Evolutionary conservation across 1,284 basidiomycete genomes (phyloP).

Genomic region (Trichosporon asahii): DNA sequence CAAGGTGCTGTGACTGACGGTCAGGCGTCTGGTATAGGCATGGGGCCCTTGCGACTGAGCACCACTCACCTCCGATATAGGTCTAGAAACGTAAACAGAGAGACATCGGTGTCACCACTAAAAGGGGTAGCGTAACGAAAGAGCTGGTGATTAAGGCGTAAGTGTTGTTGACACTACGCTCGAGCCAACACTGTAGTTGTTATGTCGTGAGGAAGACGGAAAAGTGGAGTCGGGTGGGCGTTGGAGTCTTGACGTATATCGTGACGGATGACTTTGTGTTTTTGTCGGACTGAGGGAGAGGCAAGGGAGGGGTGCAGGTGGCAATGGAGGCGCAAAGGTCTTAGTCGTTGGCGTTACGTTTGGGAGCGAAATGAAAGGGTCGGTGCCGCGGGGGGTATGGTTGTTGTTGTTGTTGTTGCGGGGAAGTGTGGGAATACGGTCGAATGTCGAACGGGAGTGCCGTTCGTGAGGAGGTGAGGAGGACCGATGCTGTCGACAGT

Average conservation of each 20-base stretch:
- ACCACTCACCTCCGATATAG: not conserved
- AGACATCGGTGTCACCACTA: not conserved
- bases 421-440: not conserved
- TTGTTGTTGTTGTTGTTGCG: not conserved
- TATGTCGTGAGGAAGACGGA: not conserved
- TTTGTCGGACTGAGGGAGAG: not conserved
- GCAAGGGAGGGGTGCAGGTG: not conserved
- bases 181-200: not conserved
- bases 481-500: not conserved
- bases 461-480: not conserved
- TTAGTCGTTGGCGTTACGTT: conserved; percentile 4
- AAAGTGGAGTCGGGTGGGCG: not conserved
- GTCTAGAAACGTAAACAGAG: not conserved
- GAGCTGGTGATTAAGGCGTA: not conserved
- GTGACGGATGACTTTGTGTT: not conserved
- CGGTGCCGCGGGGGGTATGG: not conserved
- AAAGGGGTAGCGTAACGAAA: not conserved
- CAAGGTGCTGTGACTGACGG: not conserved
- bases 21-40: too few species aligned
- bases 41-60: too few species aligned
- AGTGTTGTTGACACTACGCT: not conserved
- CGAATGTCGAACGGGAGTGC: not conserved
- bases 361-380: not conserved
- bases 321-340: not conserved
- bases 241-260: not conserved